A percentile compares a stretch with the other conserved stretches of the same genome.
These are phyloP conservation scores for Cruciata laevipes DNA, from an alignment of 257 asterid genomes.

Conservation along the genomic window DNA sequence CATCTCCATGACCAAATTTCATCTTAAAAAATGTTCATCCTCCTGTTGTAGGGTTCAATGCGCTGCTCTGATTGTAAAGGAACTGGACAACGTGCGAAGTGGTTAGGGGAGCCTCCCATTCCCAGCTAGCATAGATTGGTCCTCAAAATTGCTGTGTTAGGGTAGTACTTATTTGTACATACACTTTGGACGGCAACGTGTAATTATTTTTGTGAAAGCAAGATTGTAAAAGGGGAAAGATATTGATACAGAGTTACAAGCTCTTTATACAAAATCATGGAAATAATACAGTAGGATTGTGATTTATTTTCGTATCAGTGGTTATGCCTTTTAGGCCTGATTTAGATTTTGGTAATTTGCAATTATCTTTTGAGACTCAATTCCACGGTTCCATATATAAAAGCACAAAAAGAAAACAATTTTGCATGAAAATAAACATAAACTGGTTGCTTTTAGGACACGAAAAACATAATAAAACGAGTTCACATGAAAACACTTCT, in stretches of 20 bases:
- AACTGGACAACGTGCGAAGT: slow-evolving; percentile 88
- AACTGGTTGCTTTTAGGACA: background rate
- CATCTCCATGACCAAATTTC: background rate
- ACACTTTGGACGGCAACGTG: background rate
- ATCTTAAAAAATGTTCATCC: background rate
- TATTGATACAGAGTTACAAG: background rate
- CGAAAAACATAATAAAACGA: background rate
- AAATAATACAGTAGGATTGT: background rate
- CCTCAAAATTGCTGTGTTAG: background rate
- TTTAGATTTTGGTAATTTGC: background rate
- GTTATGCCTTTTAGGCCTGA: background rate
- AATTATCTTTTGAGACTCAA: background rate
- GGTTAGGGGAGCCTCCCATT: slow-evolving; percentile 72
- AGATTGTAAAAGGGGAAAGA: background rate
- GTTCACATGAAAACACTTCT: background rate
- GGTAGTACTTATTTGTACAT: background rate
- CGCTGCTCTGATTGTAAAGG: slow-evolving; percentile 84
- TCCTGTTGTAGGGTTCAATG: slow-evolving; percentile 52
- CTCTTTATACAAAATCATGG: background rate
- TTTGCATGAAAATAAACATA: background rate
- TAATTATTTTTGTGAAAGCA: background rate
- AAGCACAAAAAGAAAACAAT: too few species aligned
- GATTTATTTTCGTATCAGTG: background rate
- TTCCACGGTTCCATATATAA: too few species aligned
- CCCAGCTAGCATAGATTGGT: slow-evolving; percentile 27